Evolutionary conservation across 345 rosid genomes (phyloP), one percentile per base, ranked within the genome.

Genomic region (Noccaea bulbosa): DNA sequence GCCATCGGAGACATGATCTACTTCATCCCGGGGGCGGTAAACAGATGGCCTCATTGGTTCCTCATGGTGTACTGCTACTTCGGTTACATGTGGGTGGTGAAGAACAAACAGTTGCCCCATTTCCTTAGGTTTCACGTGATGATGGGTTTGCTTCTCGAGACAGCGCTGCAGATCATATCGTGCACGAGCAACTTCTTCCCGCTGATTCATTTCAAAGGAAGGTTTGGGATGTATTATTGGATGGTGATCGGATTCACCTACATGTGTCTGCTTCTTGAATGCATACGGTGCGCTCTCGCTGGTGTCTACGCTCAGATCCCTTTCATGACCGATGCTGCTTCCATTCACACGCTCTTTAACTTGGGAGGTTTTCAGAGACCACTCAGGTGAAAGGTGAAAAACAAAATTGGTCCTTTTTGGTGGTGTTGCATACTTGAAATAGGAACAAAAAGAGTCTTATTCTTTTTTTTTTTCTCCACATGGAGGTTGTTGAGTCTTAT

Each of bases 61-160:
- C 55, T 84, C 44, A 86, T 88, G 92, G 24, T 79, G 0, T 91
- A 90, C 69, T 87, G 85, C 72, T 85, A 72, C 73, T 16, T 82
- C 15, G 83, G 86, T 27, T 88, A 85, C 46, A 10, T 78, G 17
- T 81, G 85, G 39, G 75, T 93, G 0, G 94, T 88, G 78, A 89
- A 79, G 84, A 91, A 88, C 69, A 86, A 79, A 67, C 75, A 84
- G 0, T 77, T 78, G 77, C 94, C 98, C 72, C 98, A 88, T 74
- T 90, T 80, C 86, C 74, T 93, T 2, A 80, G 96, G 82, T 85
- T 87, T 83, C 96, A 93, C 72, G 56, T 93, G 78, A 88, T 90
- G 94, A 86, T 93, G 96, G 98, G 92, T 27, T 78, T 93, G 86
- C 75, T 93, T 53, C 38, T 93, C 39, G 97, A 93, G 69, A 88